Evolutionary conservation across 371 early-diverging fungal genomes (phyloP).

Genomic region (Haplosporangium sp.): DNA sequence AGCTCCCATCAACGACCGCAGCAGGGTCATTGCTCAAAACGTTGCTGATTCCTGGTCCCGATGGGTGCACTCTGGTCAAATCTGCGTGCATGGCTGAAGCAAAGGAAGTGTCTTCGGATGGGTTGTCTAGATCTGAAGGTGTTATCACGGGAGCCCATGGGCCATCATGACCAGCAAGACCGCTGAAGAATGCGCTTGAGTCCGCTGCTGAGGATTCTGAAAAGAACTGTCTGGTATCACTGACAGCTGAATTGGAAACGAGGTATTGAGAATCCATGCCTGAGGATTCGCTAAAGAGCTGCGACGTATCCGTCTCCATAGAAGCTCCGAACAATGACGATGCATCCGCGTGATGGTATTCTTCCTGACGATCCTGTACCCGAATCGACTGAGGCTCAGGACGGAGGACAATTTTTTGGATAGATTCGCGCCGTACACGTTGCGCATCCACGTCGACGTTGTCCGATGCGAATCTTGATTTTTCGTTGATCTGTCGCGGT

Average conservation of each 20-base stretch:
- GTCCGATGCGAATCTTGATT: no score
- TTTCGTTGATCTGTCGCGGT: no score
- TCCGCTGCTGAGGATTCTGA: neutral
- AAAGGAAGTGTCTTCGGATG: no score
- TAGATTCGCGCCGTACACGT: no score
- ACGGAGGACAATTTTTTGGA: neutral
- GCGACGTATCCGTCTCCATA: slow-evolving; percentile 7
- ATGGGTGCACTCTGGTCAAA: no score
- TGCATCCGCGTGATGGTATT: slow-evolving; percentile 2
- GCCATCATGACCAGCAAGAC: neutral
- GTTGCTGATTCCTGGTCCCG: no score
- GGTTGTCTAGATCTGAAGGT: no score
- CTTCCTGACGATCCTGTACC: neutral
- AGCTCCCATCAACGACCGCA: no score
- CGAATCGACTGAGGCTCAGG: neutral
- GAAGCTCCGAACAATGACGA: slow-evolving; percentile 3
- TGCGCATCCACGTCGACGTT: no score
- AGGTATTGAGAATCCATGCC: slow-evolving; percentile 17
- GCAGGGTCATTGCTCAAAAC: no score
- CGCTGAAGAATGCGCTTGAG: slow-evolving; percentile 18
- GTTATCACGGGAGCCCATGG: neutral
- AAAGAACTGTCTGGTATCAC: slow-evolving; percentile 15
- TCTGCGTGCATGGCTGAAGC: no score
- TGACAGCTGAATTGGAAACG: neutral
- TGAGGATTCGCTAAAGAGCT: neutral